Evolutionary conservation across 2,329 filamentous ascomycete genomes (phyloP).

Genomic region (Neopestalotiopsis clavispora): DNA sequence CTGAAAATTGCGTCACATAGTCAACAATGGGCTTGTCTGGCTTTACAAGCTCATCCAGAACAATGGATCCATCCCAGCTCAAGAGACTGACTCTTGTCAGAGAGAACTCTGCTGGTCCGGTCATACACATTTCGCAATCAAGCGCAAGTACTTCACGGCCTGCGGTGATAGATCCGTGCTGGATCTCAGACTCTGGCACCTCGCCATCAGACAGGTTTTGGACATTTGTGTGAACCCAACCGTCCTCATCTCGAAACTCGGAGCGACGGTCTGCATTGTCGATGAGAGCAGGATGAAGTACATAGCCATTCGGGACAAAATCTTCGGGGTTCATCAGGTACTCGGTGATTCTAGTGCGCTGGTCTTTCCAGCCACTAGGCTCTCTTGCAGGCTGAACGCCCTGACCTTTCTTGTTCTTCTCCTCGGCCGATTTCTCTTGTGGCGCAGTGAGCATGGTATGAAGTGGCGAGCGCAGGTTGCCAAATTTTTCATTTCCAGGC

Average conservation of each 20-base stretch:
- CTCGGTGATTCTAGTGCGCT: slow-evolving; percentile 80
- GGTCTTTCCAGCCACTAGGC: slow-evolving; percentile 71
- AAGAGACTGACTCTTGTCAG: slow-evolving; percentile 89
- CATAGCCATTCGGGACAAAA: slow-evolving; percentile 81
- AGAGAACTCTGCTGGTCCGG: slow-evolving; percentile 77
- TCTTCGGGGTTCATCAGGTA: slow-evolving; percentile 77
- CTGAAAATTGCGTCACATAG: slow-evolving; percentile 90
- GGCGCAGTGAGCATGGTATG: slow-evolving; percentile 82
- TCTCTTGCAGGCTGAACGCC: slow-evolving; percentile 65
- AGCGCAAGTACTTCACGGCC: slow-evolving; percentile 81
- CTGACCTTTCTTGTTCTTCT: slow-evolving; percentile 59
- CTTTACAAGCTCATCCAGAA: slow-evolving; percentile 92
- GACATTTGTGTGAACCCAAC: slow-evolving; percentile 85
- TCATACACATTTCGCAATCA: slow-evolving; percentile 98
- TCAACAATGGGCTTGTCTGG: slow-evolving; percentile 86
- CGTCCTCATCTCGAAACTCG: slow-evolving; percentile 61
- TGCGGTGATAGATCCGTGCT: slow-evolving; percentile 82
- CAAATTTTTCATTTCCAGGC: slow-evolving; percentile 82
- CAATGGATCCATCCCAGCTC: slow-evolving; percentile 79
- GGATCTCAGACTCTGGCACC: slow-evolving; percentile 71
- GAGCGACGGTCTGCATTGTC: slow-evolving; percentile 58
- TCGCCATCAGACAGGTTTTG: slow-evolving; percentile 68
- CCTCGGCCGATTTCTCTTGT: slow-evolving; percentile 70
- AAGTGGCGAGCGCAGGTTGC: slow-evolving; percentile 84
- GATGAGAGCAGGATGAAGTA: slow-evolving; percentile 80